Base-by-base conservation (phyloP, 768 basidiomycete genomes). In the Termitomyces sp. region DNA sequence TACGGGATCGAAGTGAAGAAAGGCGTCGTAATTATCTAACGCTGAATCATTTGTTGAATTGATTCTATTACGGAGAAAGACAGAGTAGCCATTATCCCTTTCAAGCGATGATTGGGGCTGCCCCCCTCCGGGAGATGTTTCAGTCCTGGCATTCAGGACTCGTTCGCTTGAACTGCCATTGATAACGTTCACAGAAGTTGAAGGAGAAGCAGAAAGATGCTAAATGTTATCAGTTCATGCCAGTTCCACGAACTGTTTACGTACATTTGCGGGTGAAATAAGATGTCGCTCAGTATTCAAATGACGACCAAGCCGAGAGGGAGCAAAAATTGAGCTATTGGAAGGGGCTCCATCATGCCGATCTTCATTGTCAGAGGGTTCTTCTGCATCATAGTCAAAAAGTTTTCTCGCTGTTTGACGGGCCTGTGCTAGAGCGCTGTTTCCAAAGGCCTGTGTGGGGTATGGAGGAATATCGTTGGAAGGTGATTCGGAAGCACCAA, bases 391-490 rank as follows among this genome's bases (percentile, higher is more conserved):
- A 46, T 42, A 56, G 19, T 51, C 17, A 16, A 57, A 56, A 42
- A 64, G 54, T 56, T 48, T 54, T 57, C 50, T 53, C 48, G 58
- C 62, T 45, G 57, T 59, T 58, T 42, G 53, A 48, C 42, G 45
- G 43, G 23, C 64, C 48, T 67, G 65, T 2, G 66, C 70, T 37
- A 81, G 61, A n/a, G 67, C 59, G 60, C 78, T 81, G 42, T 58
- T 61, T 51, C 71, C 71, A 59, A 80, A 82, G 21, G 65, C 60
- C 56, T 81, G 81, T 3, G 73, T 79, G 41, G 62, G 57, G 37
- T 65, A 56, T 25, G 52, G 43, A 53, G n/a, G 34, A 43, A 29
- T 31, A 29, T 40, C 14, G 11, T 51, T 40, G 6, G 3, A 14
- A 19, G 25, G 50, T 7, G 45, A 34, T 16, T 27, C 16, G 41